Evolutionary conservation across 169 alveolate species (phyloP).

Genomic region (Perkinsus marinus): DNA sequence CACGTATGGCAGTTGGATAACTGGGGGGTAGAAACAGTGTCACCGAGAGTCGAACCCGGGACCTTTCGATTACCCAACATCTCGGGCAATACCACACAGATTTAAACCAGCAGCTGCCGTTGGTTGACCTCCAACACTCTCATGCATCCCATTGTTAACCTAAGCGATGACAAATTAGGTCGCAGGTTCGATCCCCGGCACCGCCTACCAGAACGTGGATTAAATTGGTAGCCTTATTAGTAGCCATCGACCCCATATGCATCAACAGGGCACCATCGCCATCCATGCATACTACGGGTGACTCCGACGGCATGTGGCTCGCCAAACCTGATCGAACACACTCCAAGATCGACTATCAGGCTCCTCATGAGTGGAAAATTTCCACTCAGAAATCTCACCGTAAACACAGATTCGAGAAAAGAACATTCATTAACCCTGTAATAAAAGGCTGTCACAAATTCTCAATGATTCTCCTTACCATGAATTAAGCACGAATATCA

Average conservation of each 20-base stretch:
- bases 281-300: slow-evolving; percentile 40
- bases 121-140: slow-evolving; percentile 57
- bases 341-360: no score
- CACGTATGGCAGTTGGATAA: slow-evolving; percentile 32
- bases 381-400: no score
- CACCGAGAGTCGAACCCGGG: not conserved
- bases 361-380: no score
- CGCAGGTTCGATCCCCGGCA: not conserved
- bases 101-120: slow-evolving; percentile 33
- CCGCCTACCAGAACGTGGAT: slow-evolving; percentile 15
- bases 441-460: no score
- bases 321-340: slow-evolving; percentile 28
- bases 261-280: slow-evolving; percentile 57
- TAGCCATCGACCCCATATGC: slow-evolving; percentile 55
- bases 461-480: no score
- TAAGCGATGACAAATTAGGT: slow-evolving; percentile 18
- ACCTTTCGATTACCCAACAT: not conserved
- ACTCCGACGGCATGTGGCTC: slow-evolving; percentile 14
- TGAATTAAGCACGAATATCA: no score
- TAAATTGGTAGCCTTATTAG: slow-evolving; percentile 15
- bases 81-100: slow-evolving; percentile 35
- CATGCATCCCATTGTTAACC: slow-evolving; percentile 49
- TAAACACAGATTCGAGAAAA: no score
- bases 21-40: slow-evolving; percentile 10
- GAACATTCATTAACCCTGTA: no score